Evolutionary conservation across 768 basidiomycete genomes (phyloP).

Genomic region (Candolleomyces aberdarensis): DNA sequence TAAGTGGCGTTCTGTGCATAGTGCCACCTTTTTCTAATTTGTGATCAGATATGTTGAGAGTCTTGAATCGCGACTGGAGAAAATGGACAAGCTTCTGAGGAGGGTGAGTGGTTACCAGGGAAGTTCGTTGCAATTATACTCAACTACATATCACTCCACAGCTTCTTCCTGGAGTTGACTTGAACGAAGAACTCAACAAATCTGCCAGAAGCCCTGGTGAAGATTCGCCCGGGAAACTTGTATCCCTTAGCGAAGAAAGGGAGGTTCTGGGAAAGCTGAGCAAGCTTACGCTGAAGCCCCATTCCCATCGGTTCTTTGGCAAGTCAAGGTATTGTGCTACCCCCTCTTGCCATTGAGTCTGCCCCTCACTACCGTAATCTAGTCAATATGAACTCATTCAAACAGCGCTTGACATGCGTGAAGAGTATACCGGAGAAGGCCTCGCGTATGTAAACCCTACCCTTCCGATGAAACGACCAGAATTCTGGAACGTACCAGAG

Average conservation of each 20-base stretch:
- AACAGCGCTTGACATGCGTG: conserved; percentile 55
- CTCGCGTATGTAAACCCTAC: conserved; percentile 19
- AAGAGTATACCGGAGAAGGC: conserved; percentile 45
- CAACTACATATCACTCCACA: conserved; percentile 1
- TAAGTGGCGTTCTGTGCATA: conserved; percentile 21
- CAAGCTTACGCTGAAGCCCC: conserved; percentile 35
- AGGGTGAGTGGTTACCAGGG: conserved; percentile 34
- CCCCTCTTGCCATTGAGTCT: background rate
- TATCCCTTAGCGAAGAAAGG: conserved; percentile 23
- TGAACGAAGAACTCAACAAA: conserved; percentile 28
- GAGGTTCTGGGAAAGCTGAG: conserved; percentile 29
- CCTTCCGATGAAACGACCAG: conserved; percentile 32
- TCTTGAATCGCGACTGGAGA: conserved; percentile 58
- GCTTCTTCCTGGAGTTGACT: conserved; percentile 56
- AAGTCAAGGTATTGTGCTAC: conserved; percentile 34
- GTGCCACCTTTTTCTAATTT: conserved; percentile 22
- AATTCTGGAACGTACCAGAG: conserved; percentile 49
- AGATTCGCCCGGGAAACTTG: conserved; percentile 28
- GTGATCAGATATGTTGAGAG: conserved; percentile 53
- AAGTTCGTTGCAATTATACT: background rate
- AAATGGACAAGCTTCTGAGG: conserved; percentile 59
- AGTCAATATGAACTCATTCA: conserved; percentile 52
- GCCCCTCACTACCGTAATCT: background rate
- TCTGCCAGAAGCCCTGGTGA: conserved; percentile 33
- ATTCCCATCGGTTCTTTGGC: conserved; percentile 44